phyloP scores from a whole-genome alignment of 208 protist genomes.

The Tritrichomonas musculus region DNA sequence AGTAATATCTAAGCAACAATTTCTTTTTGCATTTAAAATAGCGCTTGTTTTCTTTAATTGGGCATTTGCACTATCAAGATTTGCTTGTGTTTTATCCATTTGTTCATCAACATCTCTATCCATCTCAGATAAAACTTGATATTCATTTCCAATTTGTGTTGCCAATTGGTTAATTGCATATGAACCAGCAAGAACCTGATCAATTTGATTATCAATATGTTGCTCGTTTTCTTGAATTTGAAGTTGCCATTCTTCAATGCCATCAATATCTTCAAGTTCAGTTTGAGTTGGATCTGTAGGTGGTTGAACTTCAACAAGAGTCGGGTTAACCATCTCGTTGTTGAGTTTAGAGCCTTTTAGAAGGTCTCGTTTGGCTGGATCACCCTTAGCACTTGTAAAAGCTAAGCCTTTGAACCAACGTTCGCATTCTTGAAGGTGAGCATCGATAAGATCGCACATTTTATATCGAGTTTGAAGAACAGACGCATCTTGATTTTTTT shows the following conservation, averaged over 20 bases:
- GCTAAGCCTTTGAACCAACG: not conserved
- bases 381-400: not conserved
- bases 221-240: constrained; percentile 12
- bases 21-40: no score
- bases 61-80: not conserved
- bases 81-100: not conserved
- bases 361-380: not conserved
- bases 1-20: not conserved
- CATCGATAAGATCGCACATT: constrained; percentile 3
- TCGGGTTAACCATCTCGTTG: not conserved
- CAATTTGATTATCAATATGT: not conserved
- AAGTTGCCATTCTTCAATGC: not conserved
- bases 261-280: constrained; percentile 3
- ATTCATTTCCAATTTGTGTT: not conserved
- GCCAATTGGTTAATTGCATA: not conserved
- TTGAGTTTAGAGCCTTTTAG: not conserved
- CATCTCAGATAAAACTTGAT: not conserved
- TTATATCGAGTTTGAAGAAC: not conserved
- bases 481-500: not conserved
- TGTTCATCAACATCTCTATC: not conserved
- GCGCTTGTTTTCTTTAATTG: not conserved
- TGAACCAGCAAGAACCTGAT: not conserved
- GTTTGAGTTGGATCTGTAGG: not conserved
- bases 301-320: not conserved
- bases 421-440: not conserved